Percentiles rank a stretch among this genome's conserved stretches.
Conservation (phyloP, 2,329 filamentous ascomycete genomes). For the Aspergillus melleus region DNA sequence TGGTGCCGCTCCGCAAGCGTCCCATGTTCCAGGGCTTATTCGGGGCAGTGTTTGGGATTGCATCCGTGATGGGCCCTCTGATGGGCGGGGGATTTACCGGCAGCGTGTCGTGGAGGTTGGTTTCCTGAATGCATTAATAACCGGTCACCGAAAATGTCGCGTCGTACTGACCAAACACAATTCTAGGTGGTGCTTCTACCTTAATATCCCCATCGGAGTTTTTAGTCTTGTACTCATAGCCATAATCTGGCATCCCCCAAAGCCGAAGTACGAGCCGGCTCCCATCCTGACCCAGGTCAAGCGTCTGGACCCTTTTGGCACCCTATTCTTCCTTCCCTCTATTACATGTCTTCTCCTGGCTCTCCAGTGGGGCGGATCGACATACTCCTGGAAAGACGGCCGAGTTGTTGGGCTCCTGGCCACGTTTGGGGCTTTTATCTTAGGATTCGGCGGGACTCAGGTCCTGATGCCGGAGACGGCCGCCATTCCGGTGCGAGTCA, state of each 20-base stretch:
- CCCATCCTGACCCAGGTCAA: background rate
- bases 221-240: background rate
- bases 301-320: background rate
- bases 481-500: background rate
- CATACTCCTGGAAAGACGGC: background rate
- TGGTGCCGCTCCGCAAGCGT: background rate
- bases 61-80: background rate
- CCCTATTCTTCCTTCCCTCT: background rate
- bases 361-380: background rate
- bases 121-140: background rate
- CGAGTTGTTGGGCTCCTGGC: background rate
- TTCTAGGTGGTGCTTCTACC: background rate
- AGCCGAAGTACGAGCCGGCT: background rate
- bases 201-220: background rate
- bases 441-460: background rate
- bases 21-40: constrained; percentile 1
- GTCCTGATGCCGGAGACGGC: background rate
- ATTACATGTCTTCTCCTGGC: background rate
- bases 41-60: background rate
- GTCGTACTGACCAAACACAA: background rate
- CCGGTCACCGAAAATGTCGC: no score
- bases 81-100: constrained; percentile 1
- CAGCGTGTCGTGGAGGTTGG: background rate
- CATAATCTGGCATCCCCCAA: background rate
- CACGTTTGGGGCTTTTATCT: background rate